Conservation (phyloP, 108 stramenopile species). For the Skeletonema grethae region DNA sequence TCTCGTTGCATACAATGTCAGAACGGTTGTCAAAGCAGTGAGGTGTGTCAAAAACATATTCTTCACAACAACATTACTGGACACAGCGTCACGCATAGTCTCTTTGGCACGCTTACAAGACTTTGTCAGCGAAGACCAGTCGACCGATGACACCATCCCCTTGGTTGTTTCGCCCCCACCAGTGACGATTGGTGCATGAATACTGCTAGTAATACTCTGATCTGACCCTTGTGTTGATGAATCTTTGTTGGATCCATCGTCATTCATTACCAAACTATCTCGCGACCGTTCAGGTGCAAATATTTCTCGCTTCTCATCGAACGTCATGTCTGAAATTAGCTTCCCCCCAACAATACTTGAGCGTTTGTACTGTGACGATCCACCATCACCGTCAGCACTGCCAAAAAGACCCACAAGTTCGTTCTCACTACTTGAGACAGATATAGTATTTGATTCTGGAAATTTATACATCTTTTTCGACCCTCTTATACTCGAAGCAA, state of each 20-base stretch:
- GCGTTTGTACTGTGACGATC: neutral
- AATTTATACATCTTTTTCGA: neutral
- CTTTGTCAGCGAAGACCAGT: constrained; percentile 41
- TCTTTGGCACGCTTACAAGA: constrained; percentile 46
- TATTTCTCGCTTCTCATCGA: constrained; percentile 24
- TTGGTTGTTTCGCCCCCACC: neutral
- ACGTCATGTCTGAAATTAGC: constrained; percentile 20
- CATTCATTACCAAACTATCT: constrained; percentile 7
- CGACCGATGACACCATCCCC: constrained; percentile 26
- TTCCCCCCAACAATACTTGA: constrained; percentile 43
- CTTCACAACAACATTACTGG: constrained; percentile 31
- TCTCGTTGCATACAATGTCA: constrained; percentile 17
- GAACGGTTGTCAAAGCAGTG: constrained; percentile 9
- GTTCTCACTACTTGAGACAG: neutral
- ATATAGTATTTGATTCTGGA: neutral
- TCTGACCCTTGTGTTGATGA: neutral
- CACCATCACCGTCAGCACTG: neutral
- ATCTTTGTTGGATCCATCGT: neutral
- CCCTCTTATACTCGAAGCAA: neutral
- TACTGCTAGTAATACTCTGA: neutral
- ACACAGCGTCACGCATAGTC: constrained; percentile 30
- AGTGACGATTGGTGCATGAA: neutral
- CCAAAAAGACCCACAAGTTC: neutral
- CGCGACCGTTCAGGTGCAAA: constrained; percentile 11
- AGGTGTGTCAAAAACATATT: constrained; percentile 45